These are phyloP conservation scores for Diplocarpon mali DNA, from an alignment of 2,329 filamentous ascomycete species.

Conservation along the genomic window DNA sequence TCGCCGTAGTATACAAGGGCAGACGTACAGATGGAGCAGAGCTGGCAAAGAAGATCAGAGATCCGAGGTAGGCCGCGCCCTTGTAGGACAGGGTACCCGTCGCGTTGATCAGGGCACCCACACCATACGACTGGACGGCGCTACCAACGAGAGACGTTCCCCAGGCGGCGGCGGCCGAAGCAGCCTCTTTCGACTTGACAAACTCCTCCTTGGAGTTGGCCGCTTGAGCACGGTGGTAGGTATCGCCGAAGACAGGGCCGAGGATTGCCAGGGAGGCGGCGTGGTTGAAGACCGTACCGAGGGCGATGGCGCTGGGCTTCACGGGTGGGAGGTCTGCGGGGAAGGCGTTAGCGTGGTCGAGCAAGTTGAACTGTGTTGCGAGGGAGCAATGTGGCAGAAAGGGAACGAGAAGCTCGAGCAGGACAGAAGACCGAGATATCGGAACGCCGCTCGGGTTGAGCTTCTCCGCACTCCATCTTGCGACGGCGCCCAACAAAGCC, in stretches of 20 bases:
- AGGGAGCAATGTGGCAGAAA: background rate
- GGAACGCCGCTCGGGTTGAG: background rate
- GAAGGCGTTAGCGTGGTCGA: constrained; percentile 1
- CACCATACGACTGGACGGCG: constrained; percentile 78
- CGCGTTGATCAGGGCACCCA: constrained; percentile 84
- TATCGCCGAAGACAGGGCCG: constrained; percentile 82
- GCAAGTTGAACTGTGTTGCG: no score
- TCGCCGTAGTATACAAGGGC: background rate
- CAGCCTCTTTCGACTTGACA: constrained; percentile 83
- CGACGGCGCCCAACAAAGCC: background rate
- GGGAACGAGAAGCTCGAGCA: background rate
- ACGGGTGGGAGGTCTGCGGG: constrained; percentile 57
- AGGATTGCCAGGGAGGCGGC: constrained; percentile 79
- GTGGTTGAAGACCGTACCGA: constrained; percentile 95
- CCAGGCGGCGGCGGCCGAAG: constrained; percentile 78
- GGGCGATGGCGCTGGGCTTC: constrained; percentile 94
- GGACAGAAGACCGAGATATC: no score
- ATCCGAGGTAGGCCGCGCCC: constrained; percentile 87
- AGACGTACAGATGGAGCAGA: constrained; percentile 71
- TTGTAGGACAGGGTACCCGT: constrained; percentile 94
- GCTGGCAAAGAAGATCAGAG: constrained; percentile 82
- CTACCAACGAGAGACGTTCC: constrained; percentile 84
- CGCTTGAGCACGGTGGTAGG: constrained; percentile 83
- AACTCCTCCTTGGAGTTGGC: constrained; percentile 97
- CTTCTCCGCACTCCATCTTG: background rate